These are phyloP conservation scores for Pontederia crassipes DNA, from an alignment of 176 grass and related monocot species.

Conservation along the genomic window DNA sequence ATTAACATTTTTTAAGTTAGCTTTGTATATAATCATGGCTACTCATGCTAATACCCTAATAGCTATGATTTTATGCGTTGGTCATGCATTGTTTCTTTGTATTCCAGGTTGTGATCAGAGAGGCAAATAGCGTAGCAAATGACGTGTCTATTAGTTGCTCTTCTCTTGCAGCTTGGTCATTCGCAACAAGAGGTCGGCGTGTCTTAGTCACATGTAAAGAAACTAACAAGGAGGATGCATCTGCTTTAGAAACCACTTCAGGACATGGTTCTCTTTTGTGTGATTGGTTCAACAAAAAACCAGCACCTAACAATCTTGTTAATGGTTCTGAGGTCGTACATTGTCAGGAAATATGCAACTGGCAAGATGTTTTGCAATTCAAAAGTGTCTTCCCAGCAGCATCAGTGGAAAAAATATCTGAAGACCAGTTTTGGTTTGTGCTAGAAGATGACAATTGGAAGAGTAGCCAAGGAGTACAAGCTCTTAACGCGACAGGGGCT, in stretches of 20 bases:
- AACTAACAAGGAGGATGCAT: conserved; percentile 13
- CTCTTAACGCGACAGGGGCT: background rate
- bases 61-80: background rate
- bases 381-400: background rate
- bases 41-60: too few species aligned
- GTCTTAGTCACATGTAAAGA: conserved; percentile 8
- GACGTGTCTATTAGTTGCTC: conserved; percentile 22
- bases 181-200: conserved; percentile 18
- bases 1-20: too few species aligned
- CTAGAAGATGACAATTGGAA: conserved; percentile 14
- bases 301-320: background rate
- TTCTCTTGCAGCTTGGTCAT: conserved; percentile 39
- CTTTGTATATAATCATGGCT: too few species aligned
- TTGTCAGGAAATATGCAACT: background rate
- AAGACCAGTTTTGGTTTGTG: conserved; percentile 20
- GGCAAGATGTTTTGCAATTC: background rate
- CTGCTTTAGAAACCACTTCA: background rate
- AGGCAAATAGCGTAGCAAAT: conserved; percentile 11
- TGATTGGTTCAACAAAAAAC: background rate
- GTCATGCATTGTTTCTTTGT: background rate
- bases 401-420: conserved; percentile 10
- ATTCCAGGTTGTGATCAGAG: conserved; percentile 24
- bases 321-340: background rate
- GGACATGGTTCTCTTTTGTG: background rate
- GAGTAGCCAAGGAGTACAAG: conserved; percentile 9